Conservation (phyloP, 2,329 filamentous ascomycete genomes). For the Botryotinia globosa region DNA sequence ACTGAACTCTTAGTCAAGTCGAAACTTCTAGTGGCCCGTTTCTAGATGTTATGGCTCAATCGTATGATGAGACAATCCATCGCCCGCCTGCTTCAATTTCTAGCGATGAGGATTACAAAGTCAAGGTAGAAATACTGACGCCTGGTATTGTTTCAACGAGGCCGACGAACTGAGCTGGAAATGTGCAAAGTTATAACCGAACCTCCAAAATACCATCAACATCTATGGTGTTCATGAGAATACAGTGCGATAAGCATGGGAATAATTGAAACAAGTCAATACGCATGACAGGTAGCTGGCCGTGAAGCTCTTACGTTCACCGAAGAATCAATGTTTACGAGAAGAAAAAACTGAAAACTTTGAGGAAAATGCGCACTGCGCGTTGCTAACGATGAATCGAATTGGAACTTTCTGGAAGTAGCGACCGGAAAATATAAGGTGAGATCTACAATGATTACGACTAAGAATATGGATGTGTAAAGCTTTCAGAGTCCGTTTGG, state of each 20-base stretch:
- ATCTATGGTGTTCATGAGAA: not conserved
- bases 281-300: not conserved
- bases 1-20: not conserved
- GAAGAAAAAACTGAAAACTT: not conserved
- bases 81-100: not conserved
- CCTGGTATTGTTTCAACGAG: rapidly evolving
- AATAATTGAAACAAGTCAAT: not conserved
- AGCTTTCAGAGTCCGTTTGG: not conserved
- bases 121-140: not conserved
- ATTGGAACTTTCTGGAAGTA: not conserved
- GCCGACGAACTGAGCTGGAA: not conserved
- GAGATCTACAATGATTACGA: not conserved
- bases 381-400: not conserved
- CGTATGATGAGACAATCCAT: not conserved
- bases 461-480: not conserved
- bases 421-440: not conserved
- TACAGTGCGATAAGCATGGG: rapidly evolving
- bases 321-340: not conserved
- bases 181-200: not conserved
- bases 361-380: not conserved
- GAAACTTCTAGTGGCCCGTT: not conserved
- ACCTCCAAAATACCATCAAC: not conserved
- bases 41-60: not conserved
- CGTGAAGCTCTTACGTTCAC: not conserved
- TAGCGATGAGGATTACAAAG: rapidly evolving